Evolutionary conservation across 179 eudicot species (phyloP), one percentile per base, ranked within the genome.

Genomic region (Corrigiola litoralis): DNA sequence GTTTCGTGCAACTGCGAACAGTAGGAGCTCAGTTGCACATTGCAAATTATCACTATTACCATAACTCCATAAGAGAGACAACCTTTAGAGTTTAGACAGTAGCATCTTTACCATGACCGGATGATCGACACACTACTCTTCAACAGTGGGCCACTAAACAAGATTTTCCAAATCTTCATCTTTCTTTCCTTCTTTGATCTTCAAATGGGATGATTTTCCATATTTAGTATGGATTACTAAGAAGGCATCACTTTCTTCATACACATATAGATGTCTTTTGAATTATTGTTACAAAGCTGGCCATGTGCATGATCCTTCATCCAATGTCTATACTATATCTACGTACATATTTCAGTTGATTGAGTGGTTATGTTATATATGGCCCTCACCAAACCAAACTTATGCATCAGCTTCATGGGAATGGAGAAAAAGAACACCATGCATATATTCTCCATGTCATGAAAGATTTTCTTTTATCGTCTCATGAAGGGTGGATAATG

Each of bases 391-490:
- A 57, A 50, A 18, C 62, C 68, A 46, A 46, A 71, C 17, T 36
- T 14, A 53, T 12, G 29, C 48, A 25, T 46, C 42, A 63, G 24
- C 24, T 56, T 56, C 58, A 36, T 13, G 33, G 56, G 54, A 28
- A 36, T 38, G 27, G 45, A 18, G 20, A 45, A 23, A 32, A 7
- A 5, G 46, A 56, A 71, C 32, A 64, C 14, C n/a, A 40, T n/a
- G n/a, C 42, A 55, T 56, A 72, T 72, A 65, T 72, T 65, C 53
- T 58, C n/a, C 63, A 65, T 65, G 61, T 72, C 66, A 40, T 50
- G 45, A 10, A 65, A 58, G 53, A 65, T 48, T 37, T 41, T 64
- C 32, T 38, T 40, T 1, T 27, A 20, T 56, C 25, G 17, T 49
- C 54, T 40, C 45, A 6, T 56, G n/a, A 28, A 37, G 29, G 23